Evolutionary conservation across 352 stramenopile genomes (phyloP).

Genomic region (Phytopythium oedochilum): DNA sequence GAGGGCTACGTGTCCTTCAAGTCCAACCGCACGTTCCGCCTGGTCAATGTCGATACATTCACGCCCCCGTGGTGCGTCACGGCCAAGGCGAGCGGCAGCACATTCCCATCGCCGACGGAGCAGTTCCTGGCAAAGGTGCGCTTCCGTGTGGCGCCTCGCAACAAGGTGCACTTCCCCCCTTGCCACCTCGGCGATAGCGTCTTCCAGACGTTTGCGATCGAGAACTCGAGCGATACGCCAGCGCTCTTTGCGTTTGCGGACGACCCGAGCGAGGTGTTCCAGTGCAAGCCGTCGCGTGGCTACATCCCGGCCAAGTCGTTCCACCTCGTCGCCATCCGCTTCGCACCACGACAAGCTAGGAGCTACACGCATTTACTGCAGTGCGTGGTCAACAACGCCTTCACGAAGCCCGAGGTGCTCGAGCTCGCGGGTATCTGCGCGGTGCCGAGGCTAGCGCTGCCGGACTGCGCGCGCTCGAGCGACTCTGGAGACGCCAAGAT

Average conservation of each 20-base stretch:
- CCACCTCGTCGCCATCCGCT: constrained; percentile 79
- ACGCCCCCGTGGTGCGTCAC: constrained; percentile 88
- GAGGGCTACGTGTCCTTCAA: constrained; percentile 90
- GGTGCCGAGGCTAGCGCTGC: constrained; percentile 34
- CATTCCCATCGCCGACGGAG: constrained; percentile 71
- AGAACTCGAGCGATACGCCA: constrained; percentile 88
- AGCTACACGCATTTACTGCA: constrained; percentile 55
- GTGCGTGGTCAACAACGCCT: constrained; percentile 72
- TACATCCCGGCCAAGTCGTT: constrained; percentile 78
- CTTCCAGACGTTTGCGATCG: constrained; percentile 86
- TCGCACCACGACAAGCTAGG: constrained; percentile 39
- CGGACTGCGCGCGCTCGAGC: neutral
- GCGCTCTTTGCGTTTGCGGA: constrained; percentile 79
- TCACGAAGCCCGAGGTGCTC: constrained; percentile 36
- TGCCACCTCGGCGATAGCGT: constrained; percentile 87
- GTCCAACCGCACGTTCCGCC: constrained; percentile 91
- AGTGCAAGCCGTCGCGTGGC: constrained; percentile 61
- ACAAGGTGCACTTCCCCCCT: constrained; percentile 77
- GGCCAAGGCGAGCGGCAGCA: constrained; percentile 79
- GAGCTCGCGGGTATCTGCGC: constrained; percentile 57
- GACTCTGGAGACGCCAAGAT: constrained; percentile 30
- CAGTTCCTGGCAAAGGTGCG: constrained; percentile 89
- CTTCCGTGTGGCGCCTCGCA: constrained; percentile 44
- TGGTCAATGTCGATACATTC: constrained; percentile 91
- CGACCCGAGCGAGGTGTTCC: constrained; percentile 59